Evolutionary conservation across 2,329 filamentous ascomycete genomes (phyloP).

Genomic region (Pseudocercospora vitis): DNA sequence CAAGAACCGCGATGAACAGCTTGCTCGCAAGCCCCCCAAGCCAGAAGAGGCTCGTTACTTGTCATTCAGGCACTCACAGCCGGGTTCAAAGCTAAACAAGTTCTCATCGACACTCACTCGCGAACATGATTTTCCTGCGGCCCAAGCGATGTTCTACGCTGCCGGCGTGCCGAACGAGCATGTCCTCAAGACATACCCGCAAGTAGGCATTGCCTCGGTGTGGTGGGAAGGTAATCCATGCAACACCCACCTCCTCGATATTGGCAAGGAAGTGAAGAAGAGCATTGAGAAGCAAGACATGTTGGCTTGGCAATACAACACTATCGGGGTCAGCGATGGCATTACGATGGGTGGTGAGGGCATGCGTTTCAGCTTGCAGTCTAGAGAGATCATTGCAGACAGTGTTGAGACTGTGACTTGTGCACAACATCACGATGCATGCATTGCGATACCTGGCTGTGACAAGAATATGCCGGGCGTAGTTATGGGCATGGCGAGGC

Average conservation of each 20-base stretch:
- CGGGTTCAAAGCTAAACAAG: slow-evolving; percentile 69
- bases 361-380: slow-evolving; percentile 91
- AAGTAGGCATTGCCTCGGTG: slow-evolving; percentile 86
- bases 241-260: slow-evolving; percentile 75
- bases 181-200: slow-evolving; percentile 85
- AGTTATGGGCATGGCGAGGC: slow-evolving; percentile 78
- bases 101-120: slow-evolving; percentile 82
- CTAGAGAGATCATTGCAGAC: slow-evolving; percentile 88
- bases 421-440: slow-evolving; percentile 89
- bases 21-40: slow-evolving; percentile 26
- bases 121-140: slow-evolving; percentile 86
- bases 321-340: slow-evolving; percentile 79
- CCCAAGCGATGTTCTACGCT: slow-evolving; percentile 94
- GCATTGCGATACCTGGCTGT: slow-evolving; percentile 88
- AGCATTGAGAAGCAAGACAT: slow-evolving; percentile 78
- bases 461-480: slow-evolving; percentile 93
- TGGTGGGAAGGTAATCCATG: slow-evolving; percentile 98
- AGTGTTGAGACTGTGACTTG: slow-evolving; percentile 91
- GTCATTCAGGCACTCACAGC: slow-evolving; percentile 56
- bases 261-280: slow-evolving; percentile 84
- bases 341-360: slow-evolving; percentile 96
- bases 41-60: slow-evolving; percentile 55
- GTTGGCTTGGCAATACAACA: slow-evolving; percentile 94
- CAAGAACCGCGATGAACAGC: slow-evolving; percentile 39
- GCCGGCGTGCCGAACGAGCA: slow-evolving; percentile 81